Percentiles rank a stretch among this genome's conserved stretches.
Conservation (phyloP, 1,139 yeast genomes). For the Suhomyces taliae region DNA sequence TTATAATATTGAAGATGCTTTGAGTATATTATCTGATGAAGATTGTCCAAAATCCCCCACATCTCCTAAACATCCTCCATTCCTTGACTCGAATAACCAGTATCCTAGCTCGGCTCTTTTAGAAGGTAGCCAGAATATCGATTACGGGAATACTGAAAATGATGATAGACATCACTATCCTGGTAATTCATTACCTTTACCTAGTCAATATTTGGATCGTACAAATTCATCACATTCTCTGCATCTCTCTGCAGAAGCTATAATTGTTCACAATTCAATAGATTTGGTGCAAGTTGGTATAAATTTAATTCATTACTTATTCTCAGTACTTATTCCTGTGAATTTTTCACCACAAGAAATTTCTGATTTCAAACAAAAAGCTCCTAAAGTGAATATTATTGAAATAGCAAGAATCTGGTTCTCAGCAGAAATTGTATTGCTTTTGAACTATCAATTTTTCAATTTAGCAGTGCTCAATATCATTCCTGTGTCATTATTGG, state of each 20-base stretch:
- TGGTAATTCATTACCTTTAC: neutral
- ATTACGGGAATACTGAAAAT: neutral
- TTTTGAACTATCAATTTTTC: constrained; percentile 20
- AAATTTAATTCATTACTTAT: constrained; percentile 19
- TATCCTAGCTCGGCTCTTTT: neutral
- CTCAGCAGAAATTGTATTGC: constrained; percentile 19
- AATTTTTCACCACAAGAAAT: constrained; percentile 5
- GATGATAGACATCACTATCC: neutral
- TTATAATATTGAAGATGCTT: constrained; percentile 29
- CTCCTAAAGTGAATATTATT: neutral
- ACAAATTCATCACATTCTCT: neutral
- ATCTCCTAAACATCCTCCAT: neutral
- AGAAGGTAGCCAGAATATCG: neutral
- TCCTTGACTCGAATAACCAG: neutral
- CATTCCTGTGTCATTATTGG: constrained; percentile 11
- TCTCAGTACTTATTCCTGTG: constrained; percentile 25
- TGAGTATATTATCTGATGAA: constrained; percentile 24
- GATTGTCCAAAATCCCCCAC: constrained; percentile 17
- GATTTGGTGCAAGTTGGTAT: constrained; percentile 16
- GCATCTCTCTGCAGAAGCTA: neutral
- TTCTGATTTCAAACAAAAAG: constrained; percentile 1
- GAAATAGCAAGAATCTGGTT: constrained; percentile 19
- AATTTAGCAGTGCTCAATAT: constrained; percentile 12
- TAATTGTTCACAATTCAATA: constrained; percentile 1
- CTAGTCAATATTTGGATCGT: neutral